Evolutionary conservation across 441 rosid species (phyloP), one percentile per base, ranked within the genome.

Genomic region (Corymbia calophylla): DNA sequence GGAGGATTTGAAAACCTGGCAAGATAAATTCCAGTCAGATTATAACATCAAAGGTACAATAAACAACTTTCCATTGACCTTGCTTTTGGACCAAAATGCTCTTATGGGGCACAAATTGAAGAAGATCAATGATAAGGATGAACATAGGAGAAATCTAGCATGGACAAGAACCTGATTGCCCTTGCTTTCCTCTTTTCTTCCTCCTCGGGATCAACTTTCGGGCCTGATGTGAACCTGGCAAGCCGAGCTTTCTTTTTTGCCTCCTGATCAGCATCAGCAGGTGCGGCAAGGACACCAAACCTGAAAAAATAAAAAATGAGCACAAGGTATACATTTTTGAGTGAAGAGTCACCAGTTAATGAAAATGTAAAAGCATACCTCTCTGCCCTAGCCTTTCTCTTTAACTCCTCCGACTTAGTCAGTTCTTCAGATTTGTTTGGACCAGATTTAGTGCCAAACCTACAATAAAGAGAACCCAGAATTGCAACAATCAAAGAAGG

Each of bases 191-290:
- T 95, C 87, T 97, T 97, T 58, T 96, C 98, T 90, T 96, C 99
- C 89, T 97, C 99, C 87, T 91, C 90, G 1, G 94, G 64, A 91
- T 94, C 96, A 55, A 89, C 48, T 91, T 94, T 94, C 9, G 93
- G 53, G 88, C 89, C 87, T 44, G 94, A 90, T 53, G 96, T 93
- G 91, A 98, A 96, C 89, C 98, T 96, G 19, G 95, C 96, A 60
- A 93, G 96, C 87, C 99, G 94, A 87, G 99, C 97, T 93, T 97
- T 98, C 95, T 94, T 98, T 95, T 97, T 98, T 10, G 92, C 94
- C 23, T 95, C 99, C 92, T 93, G 96, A 90, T 95, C 97, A 73
- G 91, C 48, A 87, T 91, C 88, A 27, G 90, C 68, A 21, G 95
- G 44, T 88, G 95, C 92, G 51, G 91, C 93, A 82, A 97, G 88